These are phyloP conservation scores for Fusarium pseudocircinatum DNA, from an alignment of 2,329 filamentous ascomycete genomes.

Conservation along the genomic window DNA sequence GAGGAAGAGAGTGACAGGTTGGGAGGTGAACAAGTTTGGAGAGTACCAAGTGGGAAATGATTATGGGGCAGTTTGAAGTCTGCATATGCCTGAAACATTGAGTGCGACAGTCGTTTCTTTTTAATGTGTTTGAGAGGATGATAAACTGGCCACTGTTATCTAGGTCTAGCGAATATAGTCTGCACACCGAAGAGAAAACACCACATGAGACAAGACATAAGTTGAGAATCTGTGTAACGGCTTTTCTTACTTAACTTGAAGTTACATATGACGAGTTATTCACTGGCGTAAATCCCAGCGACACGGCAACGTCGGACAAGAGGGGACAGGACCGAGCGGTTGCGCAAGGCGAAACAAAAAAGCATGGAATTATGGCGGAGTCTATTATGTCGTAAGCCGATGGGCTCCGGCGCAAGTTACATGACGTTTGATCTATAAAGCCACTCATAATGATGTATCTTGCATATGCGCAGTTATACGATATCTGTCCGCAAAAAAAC, in stretches of 20 bases:
- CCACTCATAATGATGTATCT: neutral
- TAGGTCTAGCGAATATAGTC: neutral
- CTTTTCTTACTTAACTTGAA: neutral
- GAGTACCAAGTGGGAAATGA: neutral
- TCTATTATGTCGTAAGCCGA: conserved; percentile 7
- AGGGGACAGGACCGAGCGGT: neutral
- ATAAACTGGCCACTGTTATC: neutral
- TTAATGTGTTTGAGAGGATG: neutral
- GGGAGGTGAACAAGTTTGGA: neutral
- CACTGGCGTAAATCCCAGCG: neutral
- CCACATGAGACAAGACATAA: neutral
- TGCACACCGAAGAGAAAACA: neutral
- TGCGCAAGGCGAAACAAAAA: neutral
- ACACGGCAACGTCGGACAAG: conserved; percentile 19
- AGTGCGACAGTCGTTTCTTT: neutral
- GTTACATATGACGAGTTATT: conserved; percentile 1
- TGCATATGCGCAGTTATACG: neutral
- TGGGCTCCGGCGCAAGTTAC: neutral
- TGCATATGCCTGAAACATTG: neutral
- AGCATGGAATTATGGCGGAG: conserved; percentile 4
- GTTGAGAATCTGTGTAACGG: neutral
- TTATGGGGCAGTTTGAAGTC: neutral
- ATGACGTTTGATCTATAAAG: neutral
- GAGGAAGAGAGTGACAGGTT: neutral
- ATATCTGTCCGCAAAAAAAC: neutral